Percentiles rank a stretch among this genome's conserved stretches.
phyloP scores from a whole-genome alignment of 345 rosid species.

The Murraya paniculata region DNA sequence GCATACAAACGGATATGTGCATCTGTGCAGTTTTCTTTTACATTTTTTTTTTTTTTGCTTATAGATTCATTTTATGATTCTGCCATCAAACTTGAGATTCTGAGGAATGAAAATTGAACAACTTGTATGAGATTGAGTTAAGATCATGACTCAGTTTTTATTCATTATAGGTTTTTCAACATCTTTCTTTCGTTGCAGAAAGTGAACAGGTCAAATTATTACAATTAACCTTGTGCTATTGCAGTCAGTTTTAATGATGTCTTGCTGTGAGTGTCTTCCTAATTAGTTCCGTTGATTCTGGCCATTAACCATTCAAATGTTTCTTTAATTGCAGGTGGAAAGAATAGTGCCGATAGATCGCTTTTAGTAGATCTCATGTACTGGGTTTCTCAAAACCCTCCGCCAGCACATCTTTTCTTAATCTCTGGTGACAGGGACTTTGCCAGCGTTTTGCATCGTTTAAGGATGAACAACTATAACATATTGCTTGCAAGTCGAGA shows the following conservation, averaged over 20 bases:
- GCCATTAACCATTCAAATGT: constrained; percentile 5
- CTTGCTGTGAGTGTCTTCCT: not conserved
- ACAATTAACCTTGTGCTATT: not conserved
- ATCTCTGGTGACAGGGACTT: constrained; percentile 77
- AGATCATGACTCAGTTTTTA: not conserved
- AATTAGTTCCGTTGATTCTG: not conserved
- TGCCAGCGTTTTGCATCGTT: constrained; percentile 55
- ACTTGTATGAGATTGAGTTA: not conserved
- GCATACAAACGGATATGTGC: not conserved
- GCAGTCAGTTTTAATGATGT: not conserved
- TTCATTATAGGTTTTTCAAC: not conserved
- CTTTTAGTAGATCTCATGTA: constrained; percentile 68
- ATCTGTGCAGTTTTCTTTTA: not conserved
- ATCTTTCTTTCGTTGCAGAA: not conserved
- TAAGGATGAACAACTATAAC: constrained; percentile 91
- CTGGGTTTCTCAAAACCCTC: constrained; percentile 88
- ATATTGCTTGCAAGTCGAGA: constrained; percentile 68
- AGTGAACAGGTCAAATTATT: not conserved
- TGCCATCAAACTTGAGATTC: not conserved
- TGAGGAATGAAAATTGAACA: not conserved
- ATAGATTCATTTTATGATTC: not conserved
- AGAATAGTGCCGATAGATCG: constrained; percentile 78
- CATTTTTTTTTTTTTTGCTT: not conserved
- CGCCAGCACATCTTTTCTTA: constrained; percentile 86
- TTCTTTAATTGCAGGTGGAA: constrained; percentile 53